Percentiles rank a stretch among this genome's conserved stretches.
These are phyloP conservation scores for Carallia brachiata DNA, from an alignment of 345 rosid genomes.

Conservation along the genomic window DNA sequence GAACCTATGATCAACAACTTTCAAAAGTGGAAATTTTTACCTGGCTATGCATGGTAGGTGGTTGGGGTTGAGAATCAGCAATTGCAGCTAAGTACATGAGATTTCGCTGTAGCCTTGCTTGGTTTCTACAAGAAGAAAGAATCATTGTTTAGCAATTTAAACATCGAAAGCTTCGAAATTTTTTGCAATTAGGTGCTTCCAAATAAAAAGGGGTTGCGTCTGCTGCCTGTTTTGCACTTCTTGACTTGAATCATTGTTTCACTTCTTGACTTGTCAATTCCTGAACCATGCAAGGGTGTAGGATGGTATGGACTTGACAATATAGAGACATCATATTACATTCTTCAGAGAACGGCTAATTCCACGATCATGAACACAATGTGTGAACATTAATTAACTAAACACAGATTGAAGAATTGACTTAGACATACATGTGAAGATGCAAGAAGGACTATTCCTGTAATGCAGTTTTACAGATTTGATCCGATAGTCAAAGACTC, in stretches of 20 bases:
- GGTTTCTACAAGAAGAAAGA: slow-evolving; percentile 58
- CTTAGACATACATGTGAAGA: too few relatives aligned
- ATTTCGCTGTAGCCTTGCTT: slow-evolving; percentile 92
- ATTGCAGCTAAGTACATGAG: slow-evolving; percentile 99
- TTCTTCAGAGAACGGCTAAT: too few relatives aligned
- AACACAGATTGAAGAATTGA: too few relatives aligned
- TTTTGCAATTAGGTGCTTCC: background rate
- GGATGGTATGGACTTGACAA: too few relatives aligned
- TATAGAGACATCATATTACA: too few relatives aligned
- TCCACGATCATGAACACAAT: too few relatives aligned
- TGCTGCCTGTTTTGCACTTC: background rate
- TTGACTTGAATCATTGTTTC: background rate
- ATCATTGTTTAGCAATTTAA: background rate
- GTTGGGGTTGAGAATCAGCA: slow-evolving; percentile 99
- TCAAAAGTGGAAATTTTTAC: slow-evolving; percentile 29
- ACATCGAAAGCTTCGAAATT: background rate
- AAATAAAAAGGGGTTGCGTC: background rate
- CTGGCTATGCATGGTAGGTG: slow-evolving; percentile 79
- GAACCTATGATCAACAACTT: background rate
- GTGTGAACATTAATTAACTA: too few relatives aligned
- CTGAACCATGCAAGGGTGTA: background rate
- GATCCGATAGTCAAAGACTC: too few relatives aligned
- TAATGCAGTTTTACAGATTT: too few relatives aligned
- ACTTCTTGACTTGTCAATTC: background rate
- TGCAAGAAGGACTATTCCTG: too few relatives aligned